Evolutionary conservation across 176 grass and related monocot genomes (phyloP), one percentile per base, ranked within the genome.

Genomic region (Juncus inflexus): DNA sequence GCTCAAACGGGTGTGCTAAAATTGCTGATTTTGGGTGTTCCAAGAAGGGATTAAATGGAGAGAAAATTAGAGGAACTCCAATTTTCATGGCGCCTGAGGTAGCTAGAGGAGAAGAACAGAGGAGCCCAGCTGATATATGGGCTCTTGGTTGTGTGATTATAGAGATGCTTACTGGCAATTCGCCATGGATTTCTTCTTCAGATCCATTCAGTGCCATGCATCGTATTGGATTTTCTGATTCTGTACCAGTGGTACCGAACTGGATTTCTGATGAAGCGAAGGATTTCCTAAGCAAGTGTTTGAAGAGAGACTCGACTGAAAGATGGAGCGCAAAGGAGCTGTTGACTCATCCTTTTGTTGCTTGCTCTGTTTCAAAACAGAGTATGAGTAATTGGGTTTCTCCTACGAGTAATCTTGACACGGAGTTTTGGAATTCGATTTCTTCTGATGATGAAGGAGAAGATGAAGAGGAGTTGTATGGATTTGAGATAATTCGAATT

Each of bases 61-160:
- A 68, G 50, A 79, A 62, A 35, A 65, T 87, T 62, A 77, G 80
- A 3, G 94, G 94, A 12, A 99, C 88, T 3, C 88, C 85, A 43
- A 74, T 84, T 62, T 99, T 92, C 77, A 92, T 97, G 92, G 85
- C 94, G 53, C 94, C 92, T 2, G 92, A 97, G 78, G 87, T 89
- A 6, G 87, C 84, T 3, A 80, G 92, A 40, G 85, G 82, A 1
- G 82, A 97, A 62, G 87, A 79, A 73, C 84, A 91, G 70, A 74
- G 87, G 0, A 79, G 64, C 0, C 58, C 79, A 1, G 73, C 84
- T 52, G 87, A 96, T 63, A 78, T 96, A 9, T 96, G 87, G 91
- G 87, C 91, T 6, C 81, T 90, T 4, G 91, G 87, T 7, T 96
- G 91, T 84, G 84, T 74, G 13, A 39, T 87, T 65, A 19, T 96